Evolutionary conservation across 805 yeast species (phyloP).

Genomic region (Hanseniaspora pseudoguilliermondii): DNA sequence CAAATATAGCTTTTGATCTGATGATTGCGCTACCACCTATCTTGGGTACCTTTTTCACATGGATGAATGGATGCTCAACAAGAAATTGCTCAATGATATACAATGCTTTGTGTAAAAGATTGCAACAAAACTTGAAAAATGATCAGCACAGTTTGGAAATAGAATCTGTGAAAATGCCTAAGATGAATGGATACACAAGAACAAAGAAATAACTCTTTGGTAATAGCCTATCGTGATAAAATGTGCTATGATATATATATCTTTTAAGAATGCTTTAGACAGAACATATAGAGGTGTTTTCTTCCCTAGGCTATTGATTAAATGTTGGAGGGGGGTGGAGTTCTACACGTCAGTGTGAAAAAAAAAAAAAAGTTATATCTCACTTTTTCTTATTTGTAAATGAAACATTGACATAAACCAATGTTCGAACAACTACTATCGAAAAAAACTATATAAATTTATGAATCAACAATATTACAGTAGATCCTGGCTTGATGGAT

Average conservation of each 20-base stretch:
- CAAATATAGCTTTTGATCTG: constrained; percentile 63
- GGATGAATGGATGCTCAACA: constrained; percentile 79
- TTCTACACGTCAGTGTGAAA: no score
- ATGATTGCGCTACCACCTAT: constrained; percentile 67
- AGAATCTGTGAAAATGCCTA: neutral
- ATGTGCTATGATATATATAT: no score
- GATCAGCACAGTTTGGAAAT: neutral
- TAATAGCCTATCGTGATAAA: no score
- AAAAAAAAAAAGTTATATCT: no score
- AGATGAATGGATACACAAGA: neutral
- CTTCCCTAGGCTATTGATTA: no score
- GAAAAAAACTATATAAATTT: neutral
- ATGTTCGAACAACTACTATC: no score
- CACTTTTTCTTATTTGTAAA: no score
- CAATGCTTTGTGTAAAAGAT: constrained; percentile 21
- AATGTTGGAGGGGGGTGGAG: no score
- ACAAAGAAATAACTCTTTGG: neutral
- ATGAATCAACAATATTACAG: constrained; percentile 13
- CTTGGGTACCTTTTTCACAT: constrained; percentile 61
- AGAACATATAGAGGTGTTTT: no score
- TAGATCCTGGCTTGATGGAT: constrained; percentile 91
- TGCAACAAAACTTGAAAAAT: neutral
- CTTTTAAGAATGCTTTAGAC: no score
- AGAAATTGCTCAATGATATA: constrained; percentile 77
- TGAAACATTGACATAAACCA: no score